phyloP scores from a whole-genome alignment of 169 alveolate genomes.

The Plasmodium coatneyi region DNA sequence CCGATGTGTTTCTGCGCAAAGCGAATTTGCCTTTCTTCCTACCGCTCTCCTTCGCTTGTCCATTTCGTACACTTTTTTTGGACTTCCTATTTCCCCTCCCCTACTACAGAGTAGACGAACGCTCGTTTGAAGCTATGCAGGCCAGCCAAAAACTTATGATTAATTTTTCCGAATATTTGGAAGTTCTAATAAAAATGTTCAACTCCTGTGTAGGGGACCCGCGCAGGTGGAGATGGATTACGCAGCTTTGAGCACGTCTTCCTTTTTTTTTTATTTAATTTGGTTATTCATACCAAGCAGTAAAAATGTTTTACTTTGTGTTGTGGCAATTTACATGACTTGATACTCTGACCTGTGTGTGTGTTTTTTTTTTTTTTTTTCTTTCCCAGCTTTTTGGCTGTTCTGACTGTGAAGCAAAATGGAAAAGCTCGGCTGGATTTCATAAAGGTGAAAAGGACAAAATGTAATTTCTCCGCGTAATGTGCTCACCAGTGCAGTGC shows the following conservation, averaged over 20 bases:
- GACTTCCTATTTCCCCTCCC: background rate
- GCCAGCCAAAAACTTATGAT: constrained; percentile 93
- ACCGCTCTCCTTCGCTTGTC: background rate
- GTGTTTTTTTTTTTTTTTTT: constrained; percentile 1
- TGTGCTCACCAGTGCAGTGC: background rate
- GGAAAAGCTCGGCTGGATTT: constrained; percentile 91
- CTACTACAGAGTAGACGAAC: constrained; percentile 85
- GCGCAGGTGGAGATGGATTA: constrained; percentile 78
- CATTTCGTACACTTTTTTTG: background rate
- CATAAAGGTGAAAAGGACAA: constrained; percentile 79
- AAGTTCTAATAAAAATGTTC: constrained; percentile 92
- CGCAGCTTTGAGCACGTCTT: background rate
- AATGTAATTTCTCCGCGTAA: background rate
- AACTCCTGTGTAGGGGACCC: constrained; percentile 95
- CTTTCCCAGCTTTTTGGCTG: constrained; percentile 86
- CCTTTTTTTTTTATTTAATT: background rate
- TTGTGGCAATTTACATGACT: background rate
- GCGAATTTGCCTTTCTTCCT: background rate
- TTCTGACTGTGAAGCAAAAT: constrained; percentile 88
- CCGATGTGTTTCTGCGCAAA: background rate
- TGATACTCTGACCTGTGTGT: background rate
- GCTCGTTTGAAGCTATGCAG: constrained; percentile 88
- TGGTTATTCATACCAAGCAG: background rate
- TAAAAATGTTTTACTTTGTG: background rate
- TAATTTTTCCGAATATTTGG: constrained; percentile 90